Base-by-base conservation (phyloP, 2,329 filamentous ascomycete species). In the Ceratocystis harringtonii region DNA sequence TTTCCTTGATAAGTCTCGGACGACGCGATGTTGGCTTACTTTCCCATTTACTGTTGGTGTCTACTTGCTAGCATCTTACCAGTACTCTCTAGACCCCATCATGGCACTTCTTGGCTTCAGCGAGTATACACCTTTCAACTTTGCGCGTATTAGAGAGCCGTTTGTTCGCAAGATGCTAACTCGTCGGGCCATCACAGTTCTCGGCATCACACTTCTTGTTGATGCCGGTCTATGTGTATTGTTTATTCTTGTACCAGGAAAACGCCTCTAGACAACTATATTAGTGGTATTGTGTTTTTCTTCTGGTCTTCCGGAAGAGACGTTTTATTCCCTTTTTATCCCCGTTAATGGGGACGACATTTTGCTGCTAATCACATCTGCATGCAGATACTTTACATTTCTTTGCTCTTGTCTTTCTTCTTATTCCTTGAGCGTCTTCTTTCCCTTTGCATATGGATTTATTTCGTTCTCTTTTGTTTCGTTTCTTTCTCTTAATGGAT, bases 61-160 rank as follows among this genome's bases (percentile, higher is more conserved):
- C 41, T 99, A 99, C 76, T 85, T 88, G 71, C 83, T 96, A 43
- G 84, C 88, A 32, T 94, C 92, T 1, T 95, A 97, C 72, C 92
- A 97, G 75, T 99, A 97, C 77, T 91, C 90, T 69, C 84, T 99
- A 63, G 94, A 99, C 72, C 92, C 95, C 0, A 79, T 96, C 68
- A 84, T 97, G 74, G 94, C 91, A 3, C 81, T 97, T 22, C 75
- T 89, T n/a, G 92, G 92, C 44, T 87, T 86, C 74, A 96, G 92
- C 78, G 95, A 99, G 78, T 96, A 97, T 77, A 96, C 92, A 0
- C 91, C 95, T 62, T 92, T 96, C 80, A 89, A 86, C 75, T 96
- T 95, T 78, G 88, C 89, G 28, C 83, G 84, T 50, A 90, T 97
- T 69, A 85, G 89, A 65, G 94, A 99, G 75, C 89, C 91, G 0